Conservation (phyloP, 169 alveolate genomes). For the Haemoproteus tartakovskyi region DNA sequence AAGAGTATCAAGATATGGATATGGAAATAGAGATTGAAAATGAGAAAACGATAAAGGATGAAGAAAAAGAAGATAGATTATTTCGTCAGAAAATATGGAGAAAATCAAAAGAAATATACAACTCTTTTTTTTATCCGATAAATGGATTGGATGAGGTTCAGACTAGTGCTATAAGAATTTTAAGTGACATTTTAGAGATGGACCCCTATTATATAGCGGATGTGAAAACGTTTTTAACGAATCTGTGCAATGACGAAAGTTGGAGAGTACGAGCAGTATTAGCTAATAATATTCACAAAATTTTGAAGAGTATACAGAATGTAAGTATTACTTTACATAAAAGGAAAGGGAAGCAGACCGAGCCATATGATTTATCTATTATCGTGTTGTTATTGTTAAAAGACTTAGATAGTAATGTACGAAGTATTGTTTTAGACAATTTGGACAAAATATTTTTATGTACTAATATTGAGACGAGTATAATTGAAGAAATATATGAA, state of each 20-base stretch:
- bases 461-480: slow-evolving; percentile 34
- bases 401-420: slow-evolving; percentile 60
- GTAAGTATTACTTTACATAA: too few relatives aligned
- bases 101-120: slow-evolving; percentile 38
- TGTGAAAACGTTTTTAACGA: slow-evolving; percentile 24
- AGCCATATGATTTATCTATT: too few relatives aligned
- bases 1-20: too few relatives aligned
- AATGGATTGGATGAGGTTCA: slow-evolving; percentile 67
- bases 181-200: slow-evolving; percentile 19
- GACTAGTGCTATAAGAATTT: slow-evolving; percentile 56
- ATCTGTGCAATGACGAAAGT: slow-evolving; percentile 59
- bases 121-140: slow-evolving; percentile 26
- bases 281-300: slow-evolving; percentile 49
- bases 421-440: slow-evolving; percentile 51
- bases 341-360: too few relatives aligned
- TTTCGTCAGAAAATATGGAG: slow-evolving; percentile 38
- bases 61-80: slow-evolving; percentile 1
- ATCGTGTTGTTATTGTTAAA: slow-evolving; percentile 42
- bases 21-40: too few relatives aligned
- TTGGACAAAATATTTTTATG: slow-evolving; percentile 25
- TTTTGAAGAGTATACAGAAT: slow-evolving; percentile 11
- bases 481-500: slow-evolving; percentile 55
- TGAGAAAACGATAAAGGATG: too few relatives aligned
- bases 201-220: slow-evolving; percentile 26
- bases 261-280: slow-evolving; percentile 63